A percentile compares a stretch with the other conserved stretches of the same genome.
phyloP scores from a whole-genome alignment of 768 basidiomycete species.

The Amanita pseudoporphyria region DNA sequence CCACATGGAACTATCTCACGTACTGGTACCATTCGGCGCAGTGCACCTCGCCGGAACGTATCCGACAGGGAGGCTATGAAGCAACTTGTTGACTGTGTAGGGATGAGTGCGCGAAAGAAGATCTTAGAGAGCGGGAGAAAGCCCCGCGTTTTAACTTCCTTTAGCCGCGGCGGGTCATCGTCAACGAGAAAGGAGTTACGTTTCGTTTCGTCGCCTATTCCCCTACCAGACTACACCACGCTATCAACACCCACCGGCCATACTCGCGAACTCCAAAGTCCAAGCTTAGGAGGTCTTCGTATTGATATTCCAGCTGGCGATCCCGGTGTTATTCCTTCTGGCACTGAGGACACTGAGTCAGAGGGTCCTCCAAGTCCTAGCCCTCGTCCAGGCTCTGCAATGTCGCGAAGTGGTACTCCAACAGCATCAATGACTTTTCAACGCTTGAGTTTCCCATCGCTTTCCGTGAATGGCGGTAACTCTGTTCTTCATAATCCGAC shows the following conservation, averaged over 20 bases:
- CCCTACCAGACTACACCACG: slow-evolving; percentile 25
- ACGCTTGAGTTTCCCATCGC: background rate
- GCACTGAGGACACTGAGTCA: slow-evolving; percentile 37
- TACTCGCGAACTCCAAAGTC: background rate
- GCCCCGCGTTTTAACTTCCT: slow-evolving; percentile 39
- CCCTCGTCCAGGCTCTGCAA: slow-evolving; percentile 67
- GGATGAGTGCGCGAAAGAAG: slow-evolving; percentile 79
- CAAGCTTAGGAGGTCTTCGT: background rate
- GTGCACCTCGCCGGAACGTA: slow-evolving; percentile 42
- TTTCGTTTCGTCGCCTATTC: slow-evolving; percentile 31
- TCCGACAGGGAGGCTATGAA: slow-evolving; percentile 85
- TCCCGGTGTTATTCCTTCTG: slow-evolving; percentile 13
- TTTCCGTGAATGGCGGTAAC: background rate
- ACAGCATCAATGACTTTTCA: slow-evolving; percentile 44
- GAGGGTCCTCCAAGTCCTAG: slow-evolving; percentile 70
- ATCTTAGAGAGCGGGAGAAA: slow-evolving; percentile 80
- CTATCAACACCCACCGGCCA: slow-evolving; percentile 12
- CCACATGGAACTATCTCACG: slow-evolving; percentile 37
- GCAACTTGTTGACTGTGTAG: slow-evolving; percentile 77
- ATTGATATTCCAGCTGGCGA: background rate
- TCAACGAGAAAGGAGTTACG: slow-evolving; percentile 22
- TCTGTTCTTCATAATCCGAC: background rate
- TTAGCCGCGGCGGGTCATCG: slow-evolving; percentile 12
- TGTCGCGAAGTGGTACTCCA: slow-evolving; percentile 59
- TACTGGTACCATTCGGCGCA: slow-evolving; percentile 42